Evolutionary conservation across 805 yeast species (phyloP).

Genomic region (Phaffomyces thermotolerans): DNA sequence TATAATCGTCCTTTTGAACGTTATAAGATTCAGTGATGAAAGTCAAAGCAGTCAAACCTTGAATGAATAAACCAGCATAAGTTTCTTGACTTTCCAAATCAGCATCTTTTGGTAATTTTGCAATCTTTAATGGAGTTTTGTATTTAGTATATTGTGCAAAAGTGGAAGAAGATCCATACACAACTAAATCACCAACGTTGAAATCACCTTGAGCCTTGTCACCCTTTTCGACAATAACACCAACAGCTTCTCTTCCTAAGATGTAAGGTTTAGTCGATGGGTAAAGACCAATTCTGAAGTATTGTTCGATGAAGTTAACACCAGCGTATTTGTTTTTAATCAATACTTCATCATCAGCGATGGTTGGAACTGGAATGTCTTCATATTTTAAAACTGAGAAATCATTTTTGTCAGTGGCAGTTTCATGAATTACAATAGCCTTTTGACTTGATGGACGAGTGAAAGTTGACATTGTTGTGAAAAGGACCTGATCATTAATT

Average conservation of each 20-base stretch:
- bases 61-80: conserved; percentile 57
- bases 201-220: conserved; percentile 39
- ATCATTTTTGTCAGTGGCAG: conserved; percentile 40
- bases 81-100: conserved; percentile 43
- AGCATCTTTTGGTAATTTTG: conserved; percentile 42
- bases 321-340: conserved; percentile 75
- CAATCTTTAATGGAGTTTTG: conserved; percentile 27
- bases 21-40: conserved; percentile 59
- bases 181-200: conserved; percentile 66
- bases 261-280: conserved; percentile 52
- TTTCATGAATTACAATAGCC: conserved; percentile 46
- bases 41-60: conserved; percentile 76
- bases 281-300: conserved; percentile 76
- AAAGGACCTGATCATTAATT: no score
- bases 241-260: conserved; percentile 71
- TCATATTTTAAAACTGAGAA: conserved; percentile 43
- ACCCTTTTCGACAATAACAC: conserved; percentile 63
- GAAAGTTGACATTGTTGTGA: conserved; percentile 14
- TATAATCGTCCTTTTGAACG: conserved; percentile 61
- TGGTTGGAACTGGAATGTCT: conserved; percentile 50
- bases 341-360: conserved; percentile 50
- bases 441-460: conserved; percentile 50
- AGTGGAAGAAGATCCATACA: conserved; percentile 43
- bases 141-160: conserved; percentile 71
- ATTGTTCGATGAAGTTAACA: conserved; percentile 73